These are phyloP conservation scores for Astragalus glycyphyllos DNA, from an alignment of 306 rosid species.

Conservation along the genomic window DNA sequence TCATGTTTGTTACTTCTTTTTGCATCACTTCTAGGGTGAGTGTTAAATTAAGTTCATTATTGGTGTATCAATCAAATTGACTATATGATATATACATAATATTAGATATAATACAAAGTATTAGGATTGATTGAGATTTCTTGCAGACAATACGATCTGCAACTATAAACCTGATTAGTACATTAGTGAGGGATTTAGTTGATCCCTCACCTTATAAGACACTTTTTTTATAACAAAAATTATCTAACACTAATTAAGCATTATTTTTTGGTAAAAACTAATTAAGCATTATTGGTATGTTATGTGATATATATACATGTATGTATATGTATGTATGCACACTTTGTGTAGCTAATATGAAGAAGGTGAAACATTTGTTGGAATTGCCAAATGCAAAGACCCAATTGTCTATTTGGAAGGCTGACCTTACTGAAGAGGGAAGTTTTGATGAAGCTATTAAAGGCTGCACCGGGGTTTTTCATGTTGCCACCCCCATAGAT, in stretches of 20 bases:
- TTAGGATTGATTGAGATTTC: too few species aligned
- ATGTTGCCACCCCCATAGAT: constrained; percentile 90
- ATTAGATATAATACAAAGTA: not conserved
- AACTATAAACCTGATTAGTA: too few species aligned
- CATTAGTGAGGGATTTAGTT: too few species aligned
- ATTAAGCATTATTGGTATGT: not conserved
- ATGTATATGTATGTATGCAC: not conserved
- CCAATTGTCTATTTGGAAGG: constrained; percentile 71
- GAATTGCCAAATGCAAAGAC: constrained; percentile 63
- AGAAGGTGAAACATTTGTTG: constrained; percentile 82
- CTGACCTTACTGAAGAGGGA: constrained; percentile 69
- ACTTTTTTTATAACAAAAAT: too few species aligned
- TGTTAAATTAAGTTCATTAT: too few species aligned
- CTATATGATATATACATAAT: too few species aligned
- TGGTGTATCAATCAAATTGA: too few species aligned
- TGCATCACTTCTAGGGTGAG: too few species aligned
- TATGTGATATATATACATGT: too few species aligned
- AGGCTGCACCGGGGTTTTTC: constrained; percentile 83
- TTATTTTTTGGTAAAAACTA: too few species aligned
- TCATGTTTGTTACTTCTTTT: not conserved
- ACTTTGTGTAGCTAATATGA: constrained; percentile 52
- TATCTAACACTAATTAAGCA: not conserved
- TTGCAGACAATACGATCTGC: too few species aligned
- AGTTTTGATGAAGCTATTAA: constrained; percentile 79
- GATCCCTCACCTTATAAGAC: too few species aligned